These are phyloP conservation scores for Solanum ossicruentum DNA, from an alignment of 257 asterid genomes.

Conservation along the genomic window DNA sequence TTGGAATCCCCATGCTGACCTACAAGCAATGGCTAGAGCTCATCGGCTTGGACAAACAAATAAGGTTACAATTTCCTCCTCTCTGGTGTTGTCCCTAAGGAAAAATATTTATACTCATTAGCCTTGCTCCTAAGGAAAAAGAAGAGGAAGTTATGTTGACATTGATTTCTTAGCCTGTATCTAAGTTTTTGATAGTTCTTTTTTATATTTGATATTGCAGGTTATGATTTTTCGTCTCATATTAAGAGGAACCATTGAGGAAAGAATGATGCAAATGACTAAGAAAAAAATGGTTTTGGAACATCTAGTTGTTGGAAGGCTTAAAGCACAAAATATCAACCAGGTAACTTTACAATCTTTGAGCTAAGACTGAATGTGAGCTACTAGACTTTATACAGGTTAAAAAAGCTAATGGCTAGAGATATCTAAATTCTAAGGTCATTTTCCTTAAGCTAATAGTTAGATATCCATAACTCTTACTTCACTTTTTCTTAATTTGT, in stretches of 20 bases:
- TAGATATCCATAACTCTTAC: neutral
- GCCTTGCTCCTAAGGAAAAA: neutral
- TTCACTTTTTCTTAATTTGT: neutral
- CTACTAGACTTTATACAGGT: neutral
- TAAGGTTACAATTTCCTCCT: slow-evolving; percentile 37
- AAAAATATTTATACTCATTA: slow-evolving; percentile 6
- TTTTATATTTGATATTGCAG: slow-evolving; percentile 26
- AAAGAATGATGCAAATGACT: slow-evolving; percentile 99
- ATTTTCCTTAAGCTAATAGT: neutral
- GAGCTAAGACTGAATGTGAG: neutral
- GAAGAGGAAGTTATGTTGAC: neutral
- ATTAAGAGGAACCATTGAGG: slow-evolving; percentile 92
- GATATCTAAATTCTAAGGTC: neutral
- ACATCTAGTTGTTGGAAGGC: slow-evolving; percentile 96
- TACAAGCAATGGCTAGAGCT: slow-evolving; percentile 99
- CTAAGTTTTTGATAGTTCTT: neutral
- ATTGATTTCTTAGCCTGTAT: slow-evolving; percentile 5
- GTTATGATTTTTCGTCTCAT: slow-evolving; percentile 91
- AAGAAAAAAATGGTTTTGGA: slow-evolving; percentile 98
- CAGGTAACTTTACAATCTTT: slow-evolving; percentile 41
- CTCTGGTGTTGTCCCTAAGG: neutral
- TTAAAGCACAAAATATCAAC: slow-evolving; percentile 83
- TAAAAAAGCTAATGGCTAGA: neutral
- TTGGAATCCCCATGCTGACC: slow-evolving; percentile 99
- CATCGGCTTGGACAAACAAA: slow-evolving; percentile 99